Evolutionary conservation across 306 rosid species (phyloP).

Genomic region (Corylus heterophylla): DNA sequence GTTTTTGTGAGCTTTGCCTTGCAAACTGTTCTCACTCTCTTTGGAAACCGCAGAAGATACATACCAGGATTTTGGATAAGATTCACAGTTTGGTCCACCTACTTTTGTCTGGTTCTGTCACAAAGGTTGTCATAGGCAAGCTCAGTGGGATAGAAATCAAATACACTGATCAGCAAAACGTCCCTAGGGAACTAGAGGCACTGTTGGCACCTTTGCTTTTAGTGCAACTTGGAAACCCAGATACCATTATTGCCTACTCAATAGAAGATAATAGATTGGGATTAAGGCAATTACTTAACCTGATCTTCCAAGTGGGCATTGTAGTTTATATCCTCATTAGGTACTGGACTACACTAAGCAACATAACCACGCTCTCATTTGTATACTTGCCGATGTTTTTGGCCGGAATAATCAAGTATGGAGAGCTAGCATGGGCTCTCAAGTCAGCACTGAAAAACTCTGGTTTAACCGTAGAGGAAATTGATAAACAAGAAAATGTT

Average conservation of each 20-base stretch:
- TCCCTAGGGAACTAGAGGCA: constrained; percentile 43
- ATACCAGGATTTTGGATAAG: constrained; percentile 49
- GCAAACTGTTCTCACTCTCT: constrained; percentile 52
- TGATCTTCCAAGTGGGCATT: constrained; percentile 53
- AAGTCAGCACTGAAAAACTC: constrained; percentile 48
- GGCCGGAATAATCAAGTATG: constrained; percentile 61
- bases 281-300: constrained; percentile 46
- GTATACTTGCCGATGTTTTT: constrained; percentile 56
- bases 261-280: constrained; percentile 63
- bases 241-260: constrained; percentile 66
- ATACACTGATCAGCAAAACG: constrained; percentile 36
- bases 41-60: constrained; percentile 59
- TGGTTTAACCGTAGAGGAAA: constrained; percentile 41
- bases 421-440: constrained; percentile 69
- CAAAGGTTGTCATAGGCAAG: constrained; percentile 56
- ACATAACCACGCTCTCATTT: constrained; percentile 28
- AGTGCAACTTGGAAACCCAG: constrained; percentile 67
- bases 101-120: constrained; percentile 49
- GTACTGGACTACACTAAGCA: constrained; percentile 47
- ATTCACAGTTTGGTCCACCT: constrained; percentile 56
- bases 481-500: constrained; percentile 42
- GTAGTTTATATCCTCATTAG: constrained; percentile 52
- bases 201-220: constrained; percentile 60
- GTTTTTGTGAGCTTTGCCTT: constrained; percentile 45
- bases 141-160: constrained; percentile 49